Conservation (phyloP, 2,329 filamentous ascomycete species). For the Daldinia eschscholtzii region DNA sequence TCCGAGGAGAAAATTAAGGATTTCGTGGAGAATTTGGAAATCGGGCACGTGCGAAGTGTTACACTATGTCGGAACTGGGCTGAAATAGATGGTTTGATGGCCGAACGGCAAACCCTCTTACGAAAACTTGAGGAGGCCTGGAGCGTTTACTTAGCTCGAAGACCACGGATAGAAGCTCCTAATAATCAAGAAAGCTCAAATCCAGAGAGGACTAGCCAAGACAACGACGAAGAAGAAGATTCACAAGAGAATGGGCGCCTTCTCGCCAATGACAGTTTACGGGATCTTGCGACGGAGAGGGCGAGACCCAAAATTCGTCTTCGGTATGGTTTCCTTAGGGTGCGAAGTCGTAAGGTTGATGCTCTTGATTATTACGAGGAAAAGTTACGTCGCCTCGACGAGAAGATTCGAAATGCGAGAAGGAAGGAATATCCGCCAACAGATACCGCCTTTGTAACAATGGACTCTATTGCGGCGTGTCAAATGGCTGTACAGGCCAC, state of each 20-base stretch:
- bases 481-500: slow-evolving; percentile 98
- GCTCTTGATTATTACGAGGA: slow-evolving; percentile 96
- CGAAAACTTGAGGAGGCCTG: slow-evolving; percentile 85
- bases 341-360: slow-evolving; percentile 81
- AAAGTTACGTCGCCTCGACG: slow-evolving; percentile 82
- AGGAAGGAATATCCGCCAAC: slow-evolving; percentile 82
- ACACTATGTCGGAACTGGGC: slow-evolving; percentile 90
- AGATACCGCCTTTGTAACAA: slow-evolving; percentile 93
- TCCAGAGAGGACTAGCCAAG: slow-evolving; percentile 51
- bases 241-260: slow-evolving; percentile 71
- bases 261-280: slow-evolving; percentile 61
- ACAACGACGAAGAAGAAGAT: slow-evolving; percentile 56
- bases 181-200: slow-evolving; percentile 35
- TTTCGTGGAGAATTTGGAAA: slow-evolving; percentile 87
- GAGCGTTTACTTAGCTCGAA: slow-evolving; percentile 78
- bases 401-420: slow-evolving; percentile 76
- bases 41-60: slow-evolving; percentile 90
- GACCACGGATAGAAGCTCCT: slow-evolving; percentile 55
- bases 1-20: slow-evolving; percentile 86
- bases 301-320: slow-evolving; percentile 77
- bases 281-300: slow-evolving; percentile 59
- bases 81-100: slow-evolving; percentile 80
- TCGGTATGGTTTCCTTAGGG: slow-evolving; percentile 80
- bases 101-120: slow-evolving; percentile 73
- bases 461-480: slow-evolving; percentile 92